Conservation (phyloP, 768 basidiomycete genomes). For the Tricholoma terreum region DNA sequence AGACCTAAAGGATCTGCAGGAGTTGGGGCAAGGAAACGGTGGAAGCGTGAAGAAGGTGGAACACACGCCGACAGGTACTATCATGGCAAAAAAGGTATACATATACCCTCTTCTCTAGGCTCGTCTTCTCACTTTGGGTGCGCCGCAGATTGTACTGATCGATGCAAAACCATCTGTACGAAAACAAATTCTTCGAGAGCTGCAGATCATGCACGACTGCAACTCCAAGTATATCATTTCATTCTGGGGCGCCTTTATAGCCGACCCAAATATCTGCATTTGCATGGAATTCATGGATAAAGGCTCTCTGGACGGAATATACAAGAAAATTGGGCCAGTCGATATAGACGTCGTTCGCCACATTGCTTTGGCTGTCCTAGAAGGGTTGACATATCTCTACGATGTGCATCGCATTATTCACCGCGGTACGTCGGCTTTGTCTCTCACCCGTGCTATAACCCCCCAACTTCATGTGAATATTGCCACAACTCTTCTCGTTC, state of each 20-base stretch:
- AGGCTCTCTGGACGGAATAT: constrained; percentile 90
- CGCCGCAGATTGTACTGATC: constrained; percentile 84
- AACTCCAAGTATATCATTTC: constrained; percentile 91
- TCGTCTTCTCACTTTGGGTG: neutral
- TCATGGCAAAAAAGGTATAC: constrained; percentile 97
- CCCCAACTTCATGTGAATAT: neutral
- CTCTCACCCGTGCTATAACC: neutral
- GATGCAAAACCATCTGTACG: constrained; percentile 95
- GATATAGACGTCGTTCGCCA: constrained; percentile 90
- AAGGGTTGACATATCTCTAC: constrained; percentile 95
- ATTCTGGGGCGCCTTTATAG: constrained; percentile 94
- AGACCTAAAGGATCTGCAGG: constrained; percentile 86
- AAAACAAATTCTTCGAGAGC: constrained; percentile 95
- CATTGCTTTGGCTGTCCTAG: constrained; percentile 92
- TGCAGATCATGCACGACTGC: constrained; percentile 99
- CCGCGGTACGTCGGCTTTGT: constrained; percentile 61
- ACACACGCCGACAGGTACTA: constrained; percentile 83
- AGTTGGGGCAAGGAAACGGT: constrained; percentile 94
- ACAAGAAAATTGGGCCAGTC: constrained; percentile 93
- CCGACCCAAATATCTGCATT: constrained; percentile 97
- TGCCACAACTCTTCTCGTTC: neutral
- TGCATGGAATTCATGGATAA: constrained; percentile 98
- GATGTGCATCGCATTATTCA: constrained; percentile 98
- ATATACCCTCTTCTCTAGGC: neutral
- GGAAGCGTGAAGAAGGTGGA: constrained; percentile 97